phyloP scores from a whole-genome alignment of 2,329 filamentous ascomycete species.

The Aspergillus latus region DNA sequence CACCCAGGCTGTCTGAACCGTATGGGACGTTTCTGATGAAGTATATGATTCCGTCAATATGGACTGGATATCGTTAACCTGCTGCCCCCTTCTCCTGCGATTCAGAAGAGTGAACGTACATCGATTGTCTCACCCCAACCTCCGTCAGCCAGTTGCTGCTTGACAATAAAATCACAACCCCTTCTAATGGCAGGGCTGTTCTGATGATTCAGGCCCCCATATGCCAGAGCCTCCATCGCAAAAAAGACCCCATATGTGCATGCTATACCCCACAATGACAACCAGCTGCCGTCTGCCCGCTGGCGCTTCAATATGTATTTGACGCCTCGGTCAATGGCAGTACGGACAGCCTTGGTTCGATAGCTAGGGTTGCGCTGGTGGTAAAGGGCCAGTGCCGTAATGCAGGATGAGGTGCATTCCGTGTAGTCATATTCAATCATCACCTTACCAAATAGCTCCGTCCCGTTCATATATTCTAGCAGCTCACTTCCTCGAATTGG shows the following conservation, averaged over 20 bases:
- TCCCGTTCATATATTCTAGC: conserved; percentile 13
- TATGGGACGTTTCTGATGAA: background rate
- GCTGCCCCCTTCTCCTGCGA: too few relatives aligned
- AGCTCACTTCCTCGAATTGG: background rate
- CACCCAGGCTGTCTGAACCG: background rate
- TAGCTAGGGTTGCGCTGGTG: background rate
- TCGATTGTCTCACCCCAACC: conserved; percentile 12
- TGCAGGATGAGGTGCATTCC: conserved; percentile 12
- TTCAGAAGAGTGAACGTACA: background rate
- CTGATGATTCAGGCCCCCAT: background rate
- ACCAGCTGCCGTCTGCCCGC: conserved; percentile 10
- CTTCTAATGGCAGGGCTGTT: background rate
- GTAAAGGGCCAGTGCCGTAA: conserved; percentile 8
- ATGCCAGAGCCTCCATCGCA: conserved; percentile 12
- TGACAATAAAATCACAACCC: conserved; percentile 9
- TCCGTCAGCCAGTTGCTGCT: conserved; percentile 11
- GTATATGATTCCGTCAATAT: background rate
- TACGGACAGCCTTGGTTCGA: background rate
- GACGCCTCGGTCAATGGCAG: background rate
- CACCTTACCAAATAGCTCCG: conserved; percentile 15
- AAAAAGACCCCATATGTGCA: conserved; percentile 16
- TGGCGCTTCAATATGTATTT: conserved; percentile 5
- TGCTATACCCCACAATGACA: conserved; percentile 11
- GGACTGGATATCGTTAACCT: background rate
- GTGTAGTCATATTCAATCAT: conserved; percentile 16